Evolutionary conservation across 305 asterid species (phyloP), one percentile per base, ranked within the genome.

Genomic region (Fraxinus albicans): DNA sequence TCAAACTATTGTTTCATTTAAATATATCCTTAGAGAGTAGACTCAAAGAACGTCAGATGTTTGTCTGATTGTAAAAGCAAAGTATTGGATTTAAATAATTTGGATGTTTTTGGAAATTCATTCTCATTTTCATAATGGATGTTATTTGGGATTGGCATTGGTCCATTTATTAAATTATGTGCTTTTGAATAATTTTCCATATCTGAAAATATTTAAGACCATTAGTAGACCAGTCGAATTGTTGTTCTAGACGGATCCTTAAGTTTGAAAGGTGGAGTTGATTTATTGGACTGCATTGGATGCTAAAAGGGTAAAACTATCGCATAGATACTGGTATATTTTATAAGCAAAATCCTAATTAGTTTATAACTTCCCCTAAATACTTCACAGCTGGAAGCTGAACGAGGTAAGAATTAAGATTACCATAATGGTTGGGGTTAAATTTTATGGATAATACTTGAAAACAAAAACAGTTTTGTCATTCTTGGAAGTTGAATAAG

Each of bases 1-100:
- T 89, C 44, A 86, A 87, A 84, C 77, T 82, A 82, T 81, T 87
- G 60, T 42, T 85, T 84, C 87, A 78, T 79, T 83, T 69, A 79
- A 73, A 60, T 10, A 38, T 19, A 79, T 82, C 36, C 80, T 80
- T 78, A 38, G 72, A 65, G 73, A 63, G 86, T 67, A 84, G 81
- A 72, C 21, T 65, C 25, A 36, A 17, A 42, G 79, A 63, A 63
- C 10, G 72, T 67, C n/a, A 7, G 29, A 70, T 81, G 55, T 82
- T 58, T 60, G 15, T 44, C 79, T 35, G 50, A 58, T 63, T 27
- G 29, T 44, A 63, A 80, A 81, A 65, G 44, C 76, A 73, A 58
- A 25, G 44, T 38, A 53, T 76, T 78, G 79, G 81, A 35, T 77
- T 63, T 79, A 60, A 38, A 23, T 34, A 50, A 79, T 76, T 69